Conservation (phyloP, 305 asterid genomes). For the Striga hermonthica region DNA sequence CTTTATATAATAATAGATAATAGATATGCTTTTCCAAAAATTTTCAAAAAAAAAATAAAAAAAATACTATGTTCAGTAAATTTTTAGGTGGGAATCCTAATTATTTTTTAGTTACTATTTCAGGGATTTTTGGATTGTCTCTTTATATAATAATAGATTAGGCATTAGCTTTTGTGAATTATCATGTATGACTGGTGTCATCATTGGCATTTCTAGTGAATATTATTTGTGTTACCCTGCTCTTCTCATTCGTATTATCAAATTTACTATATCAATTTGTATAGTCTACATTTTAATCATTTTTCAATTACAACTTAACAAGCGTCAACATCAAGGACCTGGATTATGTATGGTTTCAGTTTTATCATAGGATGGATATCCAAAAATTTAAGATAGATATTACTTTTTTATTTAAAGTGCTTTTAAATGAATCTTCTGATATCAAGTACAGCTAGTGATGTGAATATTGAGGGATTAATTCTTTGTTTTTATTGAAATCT, state of each 20-base stretch:
- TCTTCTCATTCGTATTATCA: conserved; percentile 7
- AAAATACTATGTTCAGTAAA: too few species aligned
- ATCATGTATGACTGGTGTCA: conserved; percentile 23
- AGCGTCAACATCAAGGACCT: not conserved
- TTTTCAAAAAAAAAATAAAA: too few species aligned
- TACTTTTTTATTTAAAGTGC: conserved; percentile 9
- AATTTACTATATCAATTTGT: not conserved
- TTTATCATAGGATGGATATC: conserved; percentile 4
- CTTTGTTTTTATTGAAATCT: conserved; percentile 21
- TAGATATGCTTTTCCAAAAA: too few species aligned
- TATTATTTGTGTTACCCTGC: conserved; percentile 13
- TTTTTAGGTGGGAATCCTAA: too few species aligned
- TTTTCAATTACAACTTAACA: too few species aligned
- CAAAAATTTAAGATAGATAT: conserved; percentile 1
- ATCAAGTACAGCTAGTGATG: conserved; percentile 20
- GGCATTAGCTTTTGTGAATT: conserved; percentile 12
- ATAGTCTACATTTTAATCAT: not conserved
- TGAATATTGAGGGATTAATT: conserved; percentile 21
- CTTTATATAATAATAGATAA: too few species aligned
- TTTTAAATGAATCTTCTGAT: conserved; percentile 16
- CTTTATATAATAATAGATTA: too few species aligned
- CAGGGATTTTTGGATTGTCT: too few species aligned
- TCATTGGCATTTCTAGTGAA: conserved; percentile 13
- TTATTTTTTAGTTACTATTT: too few species aligned
- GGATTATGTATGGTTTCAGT: conserved; percentile 11